Evolutionary conservation across 768 basidiomycete species (phyloP), one percentile per base, ranked within the genome.

Genomic region (Xerocomus brunneocitrinus): DNA sequence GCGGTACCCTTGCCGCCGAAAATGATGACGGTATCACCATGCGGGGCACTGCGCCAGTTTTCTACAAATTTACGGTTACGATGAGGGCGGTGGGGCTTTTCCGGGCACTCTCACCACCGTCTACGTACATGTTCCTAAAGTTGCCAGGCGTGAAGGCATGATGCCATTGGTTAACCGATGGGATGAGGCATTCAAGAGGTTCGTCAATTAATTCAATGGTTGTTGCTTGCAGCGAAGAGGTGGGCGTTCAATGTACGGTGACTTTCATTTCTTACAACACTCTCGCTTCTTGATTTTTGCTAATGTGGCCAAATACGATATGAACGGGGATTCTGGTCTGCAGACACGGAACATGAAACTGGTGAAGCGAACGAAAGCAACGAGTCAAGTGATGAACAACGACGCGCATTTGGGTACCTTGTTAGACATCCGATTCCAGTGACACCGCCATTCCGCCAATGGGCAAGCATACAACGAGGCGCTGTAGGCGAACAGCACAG

Each of bases 401-500:
- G 19, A 9, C 19, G 38, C 34, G 34, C 12, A n/a, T n/a, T 8
- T 12, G 32, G 32, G 32, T 34, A 34, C 32, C 32, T 34, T 34
- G 32, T 34, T 12, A 12, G 32, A 34, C 10, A 4, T 34, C 13
- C 10, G 32, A 34, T 19, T 19, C 19, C 32, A 12, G 13, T 12
- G 30, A 30, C 30, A 30, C 30, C 30, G 14, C 34, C 34, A 36
- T 36, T 7, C 36, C 6, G 5, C 32, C 32, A 34, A 34, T 30
- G 31, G 31, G 12, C 10, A 34, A 34, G 19, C 19, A 19, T 19
- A 19, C 19, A 19, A 19, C 19, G 13, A 34, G 32, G 32, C 4
- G 32, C 32, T 12, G 32, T 5, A 30, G 7, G 8, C 16, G n/a
- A 79, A 35, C 79, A 76, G 7, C 60, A 61, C n/a, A 76, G 70